Evolutionary conservation across 345 rosid genomes (phyloP), one percentile per base, ranked within the genome.

Genomic region (Moricandia moricandioides): DNA sequence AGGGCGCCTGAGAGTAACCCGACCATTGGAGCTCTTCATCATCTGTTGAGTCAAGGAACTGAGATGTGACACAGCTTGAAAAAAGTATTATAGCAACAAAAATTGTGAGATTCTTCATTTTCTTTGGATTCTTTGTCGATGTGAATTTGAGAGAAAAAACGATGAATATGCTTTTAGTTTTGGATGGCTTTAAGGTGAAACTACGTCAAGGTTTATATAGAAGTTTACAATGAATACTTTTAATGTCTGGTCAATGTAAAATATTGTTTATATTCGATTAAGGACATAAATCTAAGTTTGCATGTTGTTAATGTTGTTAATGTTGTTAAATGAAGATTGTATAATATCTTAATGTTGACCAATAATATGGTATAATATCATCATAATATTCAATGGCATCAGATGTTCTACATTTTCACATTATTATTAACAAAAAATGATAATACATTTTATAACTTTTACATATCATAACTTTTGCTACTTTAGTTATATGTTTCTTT

Each of bases 41-140:
- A 17, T 18, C 31, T 62, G 16, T 10, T 37, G 10, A 5, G 5
- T 62, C 29, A 62, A 62, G 5, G 4, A 62, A 34, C 21, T 72
- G 76, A 13, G 76, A 62, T 33, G 39, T 62, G 39, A 37, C 55
- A 63, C 37, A 62, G 8, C 69, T 51, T 63, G 76, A 63, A 13
- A 72, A 51, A 29, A 52, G 62, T 17, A 72, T 4, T 0, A 54
- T 35, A 4, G 55, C 55, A 24, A 62, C 8, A 37, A 52, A 7
- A 54, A 72, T 0, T 35, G 55, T 8, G 24, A 37, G 40, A 37
- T 16, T 63, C 29, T 62, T 62, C 70, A 72, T 72, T 27, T 14
- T 47, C 8, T 69, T 2, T 24, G 3, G 8, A 52, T 47, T 18
- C 0, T 18, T 49, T 66, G 51, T 13, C 16, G 51, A 13, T 43